A percentile compares a stretch with the other conserved stretches of the same genome.
These are phyloP conservation scores for Boletus barrowsii DNA, from an alignment of 768 basidiomycete genomes.

Conservation along the genomic window DNA sequence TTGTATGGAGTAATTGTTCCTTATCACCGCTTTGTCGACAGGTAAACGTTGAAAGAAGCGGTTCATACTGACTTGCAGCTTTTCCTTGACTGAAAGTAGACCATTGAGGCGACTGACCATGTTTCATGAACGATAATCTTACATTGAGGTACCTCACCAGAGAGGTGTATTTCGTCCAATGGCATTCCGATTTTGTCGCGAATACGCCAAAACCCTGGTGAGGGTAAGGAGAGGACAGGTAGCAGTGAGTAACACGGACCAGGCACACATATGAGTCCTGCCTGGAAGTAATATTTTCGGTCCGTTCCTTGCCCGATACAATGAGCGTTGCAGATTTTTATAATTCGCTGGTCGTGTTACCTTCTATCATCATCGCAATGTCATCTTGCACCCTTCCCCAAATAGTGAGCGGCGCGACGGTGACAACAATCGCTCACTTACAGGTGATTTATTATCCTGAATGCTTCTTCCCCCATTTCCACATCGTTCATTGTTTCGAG, in stretches of 20 bases:
- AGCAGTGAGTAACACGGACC: constrained; percentile 37
- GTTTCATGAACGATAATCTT: constrained; percentile 21
- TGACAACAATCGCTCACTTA: constrained; percentile 34
- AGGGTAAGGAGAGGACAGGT: neutral
- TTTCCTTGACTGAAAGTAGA: constrained; percentile 51
- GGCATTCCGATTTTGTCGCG: constrained; percentile 73
- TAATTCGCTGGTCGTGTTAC: constrained; percentile 19
- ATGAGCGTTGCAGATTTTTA: neutral
- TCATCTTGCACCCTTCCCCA: constrained; percentile 51
- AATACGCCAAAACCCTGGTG: constrained; percentile 73
- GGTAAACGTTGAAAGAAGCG: constrained; percentile 69
- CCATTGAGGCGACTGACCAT: neutral
- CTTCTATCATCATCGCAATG: constrained; percentile 61
- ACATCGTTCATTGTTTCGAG: constrained; percentile 24
- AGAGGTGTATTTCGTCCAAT: constrained; percentile 65
- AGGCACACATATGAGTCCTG: constrained; percentile 65
- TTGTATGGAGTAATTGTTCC: constrained; percentile 65
- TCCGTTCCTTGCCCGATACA: constrained; percentile 47
- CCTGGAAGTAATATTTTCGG: constrained; percentile 74
- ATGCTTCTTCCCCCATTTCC: constrained; percentile 48
- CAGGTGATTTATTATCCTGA: constrained; percentile 62
- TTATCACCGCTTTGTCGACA: constrained; percentile 66
- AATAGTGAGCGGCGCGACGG: neutral
- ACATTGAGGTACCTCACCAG: constrained; percentile 73
- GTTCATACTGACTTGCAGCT: constrained; percentile 60